Conservation (phyloP, 2,329 filamentous ascomycete genomes). For the Graphilbum fragrans region DNA sequence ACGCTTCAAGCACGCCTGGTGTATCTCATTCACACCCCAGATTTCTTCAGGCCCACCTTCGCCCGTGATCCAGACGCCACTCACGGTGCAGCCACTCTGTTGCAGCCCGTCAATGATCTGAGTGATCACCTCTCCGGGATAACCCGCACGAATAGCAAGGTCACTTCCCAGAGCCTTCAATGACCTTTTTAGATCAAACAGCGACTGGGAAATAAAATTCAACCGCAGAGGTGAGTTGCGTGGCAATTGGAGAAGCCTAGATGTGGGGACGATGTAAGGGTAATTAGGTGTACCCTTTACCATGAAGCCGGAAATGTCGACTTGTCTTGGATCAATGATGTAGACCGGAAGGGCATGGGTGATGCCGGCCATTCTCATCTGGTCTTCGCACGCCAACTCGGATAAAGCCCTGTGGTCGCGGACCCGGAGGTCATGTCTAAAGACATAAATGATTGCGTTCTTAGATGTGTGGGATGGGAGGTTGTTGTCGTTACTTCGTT, state of each 20-base stretch:
- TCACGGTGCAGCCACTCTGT: conserved; percentile 31
- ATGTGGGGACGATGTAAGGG: too few relatives aligned
- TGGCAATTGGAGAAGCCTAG: too few relatives aligned
- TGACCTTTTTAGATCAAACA: conserved; percentile 58
- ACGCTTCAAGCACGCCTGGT: conserved; percentile 35
- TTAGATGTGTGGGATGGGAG: too few relatives aligned
- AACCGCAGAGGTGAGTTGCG: conserved; percentile 60
- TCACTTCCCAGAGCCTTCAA: conserved; percentile 48
- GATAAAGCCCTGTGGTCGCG: conserved; percentile 65
- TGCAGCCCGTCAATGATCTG: conserved; percentile 40
- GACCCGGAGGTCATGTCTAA: conserved; percentile 61
- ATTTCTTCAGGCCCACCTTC: conserved; percentile 61
- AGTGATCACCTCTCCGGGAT: conserved; percentile 43
- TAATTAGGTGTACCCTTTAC: too few relatives aligned
- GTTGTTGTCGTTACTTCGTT: too few relatives aligned
- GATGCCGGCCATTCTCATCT: too few relatives aligned
- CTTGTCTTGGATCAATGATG: conserved; percentile 55
- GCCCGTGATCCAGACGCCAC: conserved; percentile 60
- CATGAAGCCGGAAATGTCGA: conserved; percentile 68
- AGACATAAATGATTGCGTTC: conserved; percentile 60
- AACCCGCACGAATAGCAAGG: conserved; percentile 53
- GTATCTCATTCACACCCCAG: conserved; percentile 46
- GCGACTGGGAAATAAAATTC: conserved; percentile 59
- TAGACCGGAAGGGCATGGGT: conserved; percentile 64
- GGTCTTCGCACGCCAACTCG: conserved; percentile 27